Conservation (phyloP, 257 asterid species). For the Leptodermis oblonga region DNA sequence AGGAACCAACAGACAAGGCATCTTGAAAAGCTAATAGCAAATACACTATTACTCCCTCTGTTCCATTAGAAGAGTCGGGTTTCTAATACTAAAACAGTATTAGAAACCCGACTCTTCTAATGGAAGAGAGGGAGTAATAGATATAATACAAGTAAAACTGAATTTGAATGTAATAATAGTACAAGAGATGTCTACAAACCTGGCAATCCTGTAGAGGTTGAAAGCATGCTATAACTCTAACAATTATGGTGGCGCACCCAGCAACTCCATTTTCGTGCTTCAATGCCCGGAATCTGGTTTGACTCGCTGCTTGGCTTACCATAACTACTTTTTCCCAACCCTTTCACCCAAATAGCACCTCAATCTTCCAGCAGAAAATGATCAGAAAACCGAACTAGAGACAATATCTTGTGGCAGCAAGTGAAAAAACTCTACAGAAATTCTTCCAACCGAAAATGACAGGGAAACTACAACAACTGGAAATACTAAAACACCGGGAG, state of each 20-base stretch:
- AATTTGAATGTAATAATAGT: slow-evolving; percentile 4
- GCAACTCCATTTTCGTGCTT: slow-evolving; percentile 88
- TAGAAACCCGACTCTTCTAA: too few species aligned
- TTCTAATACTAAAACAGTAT: too few species aligned
- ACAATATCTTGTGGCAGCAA: slow-evolving; percentile 7
- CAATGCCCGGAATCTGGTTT: slow-evolving; percentile 94
- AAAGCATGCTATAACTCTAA: slow-evolving; percentile 96
- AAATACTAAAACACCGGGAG: background rate
- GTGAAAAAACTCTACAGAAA: background rate
- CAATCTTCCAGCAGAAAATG: slow-evolving; percentile 17
- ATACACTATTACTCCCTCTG: too few species aligned
- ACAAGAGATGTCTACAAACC: slow-evolving; percentile 35
- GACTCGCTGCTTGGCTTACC: slow-evolving; percentile 98
- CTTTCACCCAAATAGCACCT: slow-evolving; percentile 34
- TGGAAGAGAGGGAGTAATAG: too few species aligned
- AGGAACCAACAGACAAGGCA: slow-evolving; percentile 8
- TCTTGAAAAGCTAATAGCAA: slow-evolving; percentile 7
- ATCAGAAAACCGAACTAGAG: slow-evolving; percentile 12
- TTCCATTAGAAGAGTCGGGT: too few species aligned
- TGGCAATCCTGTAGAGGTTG: slow-evolving; percentile 99
- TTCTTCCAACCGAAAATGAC: slow-evolving; percentile 16
- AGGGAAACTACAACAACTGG: background rate
- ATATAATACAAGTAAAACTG: background rate
- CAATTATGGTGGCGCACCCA: slow-evolving; percentile 83
- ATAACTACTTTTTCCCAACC: slow-evolving; percentile 79